A percentile compares a stretch with the other conserved stretches of the same genome.
Evolutionary conservation across 768 basidiomycete species (phyloP).

Genomic region (Boletus rex-veris): DNA sequence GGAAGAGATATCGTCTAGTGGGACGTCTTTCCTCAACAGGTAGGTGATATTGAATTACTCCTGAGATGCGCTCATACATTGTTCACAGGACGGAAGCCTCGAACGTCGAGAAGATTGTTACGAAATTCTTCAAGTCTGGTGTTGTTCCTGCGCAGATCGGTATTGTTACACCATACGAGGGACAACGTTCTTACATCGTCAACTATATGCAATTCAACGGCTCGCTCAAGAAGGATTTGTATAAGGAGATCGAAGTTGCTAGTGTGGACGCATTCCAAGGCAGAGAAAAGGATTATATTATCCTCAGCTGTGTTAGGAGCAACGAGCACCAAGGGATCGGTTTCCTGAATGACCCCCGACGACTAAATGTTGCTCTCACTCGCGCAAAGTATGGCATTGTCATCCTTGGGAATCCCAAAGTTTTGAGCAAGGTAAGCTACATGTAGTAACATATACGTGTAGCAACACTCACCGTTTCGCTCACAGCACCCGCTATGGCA

Average conservation of each 20-base stretch:
- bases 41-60: constrained; percentile 18
- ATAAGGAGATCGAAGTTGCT: constrained; percentile 99
- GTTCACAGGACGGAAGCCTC: constrained; percentile 85
- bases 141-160: constrained; percentile 95
- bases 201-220: constrained; percentile 99
- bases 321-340: constrained; percentile 99
- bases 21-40: constrained; percentile 97
- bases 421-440: constrained; percentile 85
- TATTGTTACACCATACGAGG: constrained; percentile 98
- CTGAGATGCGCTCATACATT: constrained; percentile 4
- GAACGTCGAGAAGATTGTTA: constrained; percentile 99
- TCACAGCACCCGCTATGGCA: constrained; percentile 96
- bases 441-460: constrained; percentile 5
- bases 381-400: constrained; percentile 98
- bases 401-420: constrained; percentile 99
- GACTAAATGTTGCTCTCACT: constrained; percentile 95
- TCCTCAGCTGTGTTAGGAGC: constrained; percentile 93
- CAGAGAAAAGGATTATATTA: constrained; percentile 99
- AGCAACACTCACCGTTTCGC: constrained; percentile 3
- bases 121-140: constrained; percentile 99
- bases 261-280: constrained; percentile 99
- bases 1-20: constrained; percentile 97
- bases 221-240: constrained; percentile 97
- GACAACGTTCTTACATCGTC: constrained; percentile 96
- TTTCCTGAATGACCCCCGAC: constrained; percentile 95